Evolutionary conservation across 1,139 yeast genomes (phyloP).

Genomic region (Taiozyma onychis): DNA sequence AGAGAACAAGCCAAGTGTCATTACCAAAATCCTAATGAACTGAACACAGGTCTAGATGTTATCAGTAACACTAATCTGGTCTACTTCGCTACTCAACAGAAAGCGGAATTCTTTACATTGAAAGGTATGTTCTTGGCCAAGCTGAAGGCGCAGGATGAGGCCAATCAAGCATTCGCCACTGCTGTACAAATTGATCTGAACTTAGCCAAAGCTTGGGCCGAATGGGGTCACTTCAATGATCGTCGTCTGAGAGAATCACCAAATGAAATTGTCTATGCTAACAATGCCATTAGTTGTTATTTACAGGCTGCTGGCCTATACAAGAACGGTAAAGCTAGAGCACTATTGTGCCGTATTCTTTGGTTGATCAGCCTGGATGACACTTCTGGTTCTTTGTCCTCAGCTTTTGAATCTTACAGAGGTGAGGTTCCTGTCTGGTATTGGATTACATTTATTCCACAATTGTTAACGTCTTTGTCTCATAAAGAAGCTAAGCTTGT

Average conservation of each 20-base stretch:
- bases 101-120: constrained; percentile 94
- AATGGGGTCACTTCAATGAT: constrained; percentile 97
- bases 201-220: constrained; percentile 98
- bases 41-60: constrained; percentile 93
- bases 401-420: constrained; percentile 85
- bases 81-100: constrained; percentile 94
- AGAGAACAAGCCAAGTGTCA: constrained; percentile 98
- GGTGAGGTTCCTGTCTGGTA: constrained; percentile 99
- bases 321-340: constrained; percentile 88
- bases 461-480: constrained; percentile 80
- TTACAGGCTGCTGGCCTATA: constrained; percentile 96
- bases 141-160: constrained; percentile 85
- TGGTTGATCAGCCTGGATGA: constrained; percentile 96
- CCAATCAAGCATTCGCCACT: constrained; percentile 95
- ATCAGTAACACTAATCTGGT: constrained; percentile 94
- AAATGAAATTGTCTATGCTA: constrained; percentile 77
- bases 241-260: constrained; percentile 82
- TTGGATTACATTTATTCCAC: constrained; percentile 97
- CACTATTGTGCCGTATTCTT: constrained; percentile 78
- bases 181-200: constrained; percentile 95
- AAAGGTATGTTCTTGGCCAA: constrained; percentile 98
- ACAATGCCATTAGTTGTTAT: constrained; percentile 92
- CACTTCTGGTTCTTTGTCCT: constrained; percentile 69
- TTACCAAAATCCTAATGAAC: constrained; percentile 79
- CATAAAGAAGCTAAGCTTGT: constrained; percentile 89